Evolutionary conservation across 2,329 filamentous ascomycete species (phyloP), one percentile per base, ranked within the genome.

Genomic region (Spiromastix sp.): DNA sequence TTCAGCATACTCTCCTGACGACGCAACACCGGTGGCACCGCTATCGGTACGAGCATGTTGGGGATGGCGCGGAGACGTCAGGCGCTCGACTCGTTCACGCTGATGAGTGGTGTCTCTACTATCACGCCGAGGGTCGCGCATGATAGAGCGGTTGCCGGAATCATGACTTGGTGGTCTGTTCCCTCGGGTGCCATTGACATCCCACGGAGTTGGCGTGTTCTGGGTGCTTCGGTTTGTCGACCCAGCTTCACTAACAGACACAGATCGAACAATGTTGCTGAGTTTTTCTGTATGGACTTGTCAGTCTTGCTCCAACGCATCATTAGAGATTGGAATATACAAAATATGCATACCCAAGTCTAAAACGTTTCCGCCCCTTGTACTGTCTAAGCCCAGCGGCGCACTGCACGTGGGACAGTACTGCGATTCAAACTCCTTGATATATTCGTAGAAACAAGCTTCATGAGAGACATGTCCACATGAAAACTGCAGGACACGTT

Each of bases 391-490:
- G 42, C 87, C 85, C 34, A 98, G 66, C 13, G 91, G 86, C 44
- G 87, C 83, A 66, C 94, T 82, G 61, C 91, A 98, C 45, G 84
- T 82, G 18, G 91, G 91, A 61, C 91, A 98, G 52, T 85, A 87
- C 52, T 96, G 86, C 35, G 84, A 84, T 48, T 96, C 87, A 40
- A 89, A 83, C 54, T 95, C 89, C 52, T 85, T 83, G 50, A 98
- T 93, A 56, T 93, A 95, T 61, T 98, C 91, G 64, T 96, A 96
- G 57, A 98, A 96, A 63, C 91, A 98, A 22, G 89, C 91, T 60
- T 96, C 91, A 57, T 98, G 91, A 8, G 89, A 86, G 41, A 98
- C 89, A 61, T 98, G 91, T n/a, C 80, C 76, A 61, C 91, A 98
- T 4, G 87, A 93, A 52, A 98, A 91, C 57, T 96, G 91, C 36